Evolutionary conservation across 805 yeast species (phyloP), one percentile per base, ranked within the genome.

Genomic region (Candida coleopterorum): DNA sequence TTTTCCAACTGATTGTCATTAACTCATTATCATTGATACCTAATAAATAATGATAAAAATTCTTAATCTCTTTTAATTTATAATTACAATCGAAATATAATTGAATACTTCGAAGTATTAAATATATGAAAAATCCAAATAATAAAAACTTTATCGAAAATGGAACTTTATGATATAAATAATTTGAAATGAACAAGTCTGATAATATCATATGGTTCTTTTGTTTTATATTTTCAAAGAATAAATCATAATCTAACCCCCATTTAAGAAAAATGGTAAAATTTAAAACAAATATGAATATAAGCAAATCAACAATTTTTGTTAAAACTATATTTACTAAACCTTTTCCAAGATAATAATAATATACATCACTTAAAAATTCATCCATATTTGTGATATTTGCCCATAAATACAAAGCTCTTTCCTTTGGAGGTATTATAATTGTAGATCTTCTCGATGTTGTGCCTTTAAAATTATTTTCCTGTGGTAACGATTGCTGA

Each of bases 341-440:
- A 0, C 99, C 99, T 53, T 81, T 85, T 3, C 94, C 95, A 18
- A 82, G 64, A 55, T 85, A 93, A 54, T 88, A 93, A 34, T 72
- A 70, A 58, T 93, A 93, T 9, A 89, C 75, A 47, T 90, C 95
- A 36, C 77, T 78, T 14, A 93, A 65, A 49, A 90, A 93, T 31
- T 77, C 74, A 61, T 93, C 99, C 56, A 93, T 71, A 56, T 93
- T 93, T 47, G 85, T 86, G 17, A 93, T 86, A 51, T 93, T 93
- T 1, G 97, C 95, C 97, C 98, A 93, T 42, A 86, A 73, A 87
- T 97, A 93, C 12, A 85, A 64, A 0, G 97, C 95, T 33, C 87
- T 65, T 52, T 89, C 96, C 32, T 57, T 59, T 4, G 72, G 72
- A 11, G 72, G 70, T 16, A 68, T 64, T 4, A 58, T 40, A 15